These are phyloP conservation scores for Cercospora sojina DNA, from an alignment of 2,329 filamentous ascomycete genomes.

Conservation along the genomic window DNA sequence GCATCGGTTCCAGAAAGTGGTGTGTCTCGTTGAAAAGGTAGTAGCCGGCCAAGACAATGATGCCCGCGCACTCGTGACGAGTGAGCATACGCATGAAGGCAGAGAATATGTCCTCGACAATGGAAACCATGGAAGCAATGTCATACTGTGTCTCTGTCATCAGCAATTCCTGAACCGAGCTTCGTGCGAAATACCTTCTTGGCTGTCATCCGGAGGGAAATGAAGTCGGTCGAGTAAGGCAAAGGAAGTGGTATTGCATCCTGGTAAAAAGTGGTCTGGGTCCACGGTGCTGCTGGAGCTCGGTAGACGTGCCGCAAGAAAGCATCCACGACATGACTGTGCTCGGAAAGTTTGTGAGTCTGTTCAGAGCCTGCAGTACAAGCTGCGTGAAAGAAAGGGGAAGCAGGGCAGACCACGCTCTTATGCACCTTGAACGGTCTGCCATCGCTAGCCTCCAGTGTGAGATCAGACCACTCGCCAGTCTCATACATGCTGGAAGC, in stretches of 20 bases:
- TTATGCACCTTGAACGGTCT: conserved; percentile 16
- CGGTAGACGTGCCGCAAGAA: conserved; percentile 11
- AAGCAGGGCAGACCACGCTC: conserved; percentile 12
- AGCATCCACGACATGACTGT: not conserved
- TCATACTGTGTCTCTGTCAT: too few relatives aligned
- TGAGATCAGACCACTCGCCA: conserved; percentile 15
- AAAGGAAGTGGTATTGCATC: not conserved
- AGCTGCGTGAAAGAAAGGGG: conserved; percentile 11
- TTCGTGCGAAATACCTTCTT: too few relatives aligned
- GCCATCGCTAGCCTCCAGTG: not conserved
- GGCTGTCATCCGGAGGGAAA: too few relatives aligned
- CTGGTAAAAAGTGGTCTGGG: not conserved
- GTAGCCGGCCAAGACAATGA: too few relatives aligned
- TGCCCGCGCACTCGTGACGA: too few relatives aligned
- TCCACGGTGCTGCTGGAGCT: not conserved
- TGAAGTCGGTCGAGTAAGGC: too few relatives aligned
- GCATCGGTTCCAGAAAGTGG: too few relatives aligned
- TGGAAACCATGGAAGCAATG: too few relatives aligned
- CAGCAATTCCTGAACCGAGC: too few relatives aligned
- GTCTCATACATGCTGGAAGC: conserved; percentile 10
- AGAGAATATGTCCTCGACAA: too few relatives aligned
- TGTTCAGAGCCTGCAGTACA: conserved; percentile 3
- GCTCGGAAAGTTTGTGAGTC: conserved; percentile 3
- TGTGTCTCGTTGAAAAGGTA: too few relatives aligned
- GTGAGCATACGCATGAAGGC: too few relatives aligned